Evolutionary conservation across 179 eudicot species (phyloP).

Genomic region (Actinidia arguta): DNA sequence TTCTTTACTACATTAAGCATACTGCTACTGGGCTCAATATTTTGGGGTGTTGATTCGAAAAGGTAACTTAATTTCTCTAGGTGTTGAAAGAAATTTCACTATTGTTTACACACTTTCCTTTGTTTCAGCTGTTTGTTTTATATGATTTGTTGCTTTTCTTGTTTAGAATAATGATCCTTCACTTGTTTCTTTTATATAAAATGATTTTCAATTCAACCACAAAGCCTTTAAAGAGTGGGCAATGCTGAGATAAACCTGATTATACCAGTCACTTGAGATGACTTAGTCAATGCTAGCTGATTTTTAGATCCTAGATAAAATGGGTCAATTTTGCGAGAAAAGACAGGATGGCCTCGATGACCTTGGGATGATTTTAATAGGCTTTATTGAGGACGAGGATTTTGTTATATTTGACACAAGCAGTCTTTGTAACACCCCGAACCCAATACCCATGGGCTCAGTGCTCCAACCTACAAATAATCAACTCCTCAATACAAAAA

Average conservation of each 20-base stretch:
- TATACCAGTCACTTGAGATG: slow-evolving; percentile 2
- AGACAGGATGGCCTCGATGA: neutral
- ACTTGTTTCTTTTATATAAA: slow-evolving; percentile 1
- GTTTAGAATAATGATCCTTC: neutral
- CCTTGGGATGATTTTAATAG: neutral
- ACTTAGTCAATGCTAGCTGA: neutral
- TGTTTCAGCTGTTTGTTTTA: neutral
- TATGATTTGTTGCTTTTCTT: neutral
- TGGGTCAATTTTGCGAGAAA: neutral
- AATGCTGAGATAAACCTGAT: neutral
- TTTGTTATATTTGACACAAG: too few species aligned
- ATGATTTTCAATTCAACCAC: neutral
- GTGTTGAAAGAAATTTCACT: neutral
- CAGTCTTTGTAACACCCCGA: too few species aligned
- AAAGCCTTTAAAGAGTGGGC: neutral
- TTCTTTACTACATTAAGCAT: slow-evolving; percentile 68
- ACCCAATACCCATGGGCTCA: too few species aligned
- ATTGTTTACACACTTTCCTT: neutral
- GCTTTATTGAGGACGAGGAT: neutral
- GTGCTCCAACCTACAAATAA: too few species aligned
- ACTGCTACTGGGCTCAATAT: slow-evolving; percentile 71
- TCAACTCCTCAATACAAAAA: too few species aligned
- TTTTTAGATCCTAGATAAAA: neutral
- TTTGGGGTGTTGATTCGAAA: slow-evolving; percentile 82
- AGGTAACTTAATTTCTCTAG: slow-evolving; percentile 50